A percentile compares a stretch with the other conserved stretches of the same genome.
phyloP scores from a whole-genome alignment of 805 yeast species.

The Wickerhamiella allomyrinae region DNA sequence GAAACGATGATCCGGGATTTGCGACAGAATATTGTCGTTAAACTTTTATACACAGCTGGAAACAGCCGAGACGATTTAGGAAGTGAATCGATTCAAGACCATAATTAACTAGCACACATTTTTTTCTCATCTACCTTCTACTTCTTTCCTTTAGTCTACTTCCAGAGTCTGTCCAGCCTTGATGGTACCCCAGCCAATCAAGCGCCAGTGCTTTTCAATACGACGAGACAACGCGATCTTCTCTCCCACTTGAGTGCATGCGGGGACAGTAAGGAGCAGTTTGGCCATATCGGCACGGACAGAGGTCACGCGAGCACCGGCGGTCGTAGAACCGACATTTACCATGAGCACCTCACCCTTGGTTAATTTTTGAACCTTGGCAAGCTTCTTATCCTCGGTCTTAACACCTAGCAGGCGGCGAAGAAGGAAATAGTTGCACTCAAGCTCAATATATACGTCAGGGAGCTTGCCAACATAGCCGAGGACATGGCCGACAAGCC shows the following conservation, averaged over 20 bases:
- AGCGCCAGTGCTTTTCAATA: slow-evolving; percentile 99
- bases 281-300: slow-evolving; percentile 99
- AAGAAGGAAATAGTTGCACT: slow-evolving; percentile 88
- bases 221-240: slow-evolving; percentile 98
- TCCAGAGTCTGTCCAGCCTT: slow-evolving; percentile 53
- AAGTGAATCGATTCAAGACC: no score
- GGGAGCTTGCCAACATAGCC: slow-evolving; percentile 96
- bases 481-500: slow-evolving; percentile 97
- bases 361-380: slow-evolving; percentile 89
- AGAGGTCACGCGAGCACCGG: slow-evolving; percentile 97
- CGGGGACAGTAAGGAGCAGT: slow-evolving; percentile 90
- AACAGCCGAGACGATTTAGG: not conserved
- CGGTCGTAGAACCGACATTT: slow-evolving; percentile 96
- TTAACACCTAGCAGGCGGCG: slow-evolving; percentile 97
- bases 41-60: not conserved
- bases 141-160: slow-evolving; percentile 3
- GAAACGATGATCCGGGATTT: not conserved
- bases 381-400: slow-evolving; percentile 93
- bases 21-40: not conserved
- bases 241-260: slow-evolving; percentile 96
- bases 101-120: not conserved
- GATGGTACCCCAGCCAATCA: slow-evolving; percentile 99
- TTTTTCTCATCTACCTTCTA: not conserved
- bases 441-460: slow-evolving; percentile 91
- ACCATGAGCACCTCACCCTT: slow-evolving; percentile 96